A percentile compares a stretch with the other conserved stretches of the same genome.
phyloP scores from a whole-genome alignment of 2,329 filamentous ascomycete species.

The Madurella mycetomatis region DNA sequence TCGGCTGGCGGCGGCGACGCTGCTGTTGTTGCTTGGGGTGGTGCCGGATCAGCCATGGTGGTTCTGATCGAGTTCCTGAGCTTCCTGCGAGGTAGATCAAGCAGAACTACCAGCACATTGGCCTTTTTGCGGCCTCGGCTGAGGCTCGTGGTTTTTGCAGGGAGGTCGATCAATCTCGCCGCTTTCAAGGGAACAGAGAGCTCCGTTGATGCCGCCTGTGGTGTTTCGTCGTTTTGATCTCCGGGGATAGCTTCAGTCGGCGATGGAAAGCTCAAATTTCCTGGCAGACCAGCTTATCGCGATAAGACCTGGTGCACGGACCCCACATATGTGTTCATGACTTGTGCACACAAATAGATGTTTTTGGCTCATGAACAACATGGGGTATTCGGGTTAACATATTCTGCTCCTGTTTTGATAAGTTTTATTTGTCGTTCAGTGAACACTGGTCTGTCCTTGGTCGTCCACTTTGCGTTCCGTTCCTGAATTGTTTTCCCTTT shows the following conservation, averaged over 20 bases:
- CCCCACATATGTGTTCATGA: not conserved
- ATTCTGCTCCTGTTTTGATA: no score
- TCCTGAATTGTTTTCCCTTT: no score
- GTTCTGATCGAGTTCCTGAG: slow-evolving; percentile 4
- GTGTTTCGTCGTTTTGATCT: not conserved
- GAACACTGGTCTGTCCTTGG: no score
- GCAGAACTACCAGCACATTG: slow-evolving; percentile 19
- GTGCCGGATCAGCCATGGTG: slow-evolving; percentile 24
- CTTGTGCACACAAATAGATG: no score
- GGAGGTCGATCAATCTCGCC: slow-evolving; percentile 9
- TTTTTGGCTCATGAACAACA: not conserved
- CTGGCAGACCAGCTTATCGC: slow-evolving; percentile 6
- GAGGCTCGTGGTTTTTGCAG: slow-evolving; percentile 6
- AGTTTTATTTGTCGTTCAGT: no score
- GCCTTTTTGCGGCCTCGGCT: slow-evolving; percentile 9
- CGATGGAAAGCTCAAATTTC: slow-evolving; percentile 12
- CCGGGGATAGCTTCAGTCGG: not conserved
- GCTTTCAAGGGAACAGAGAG: not conserved
- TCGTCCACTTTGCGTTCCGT: no score
- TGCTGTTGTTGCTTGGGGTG: slow-evolving; percentile 9
- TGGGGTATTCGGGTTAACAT: not conserved
- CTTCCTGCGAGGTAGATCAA: slow-evolving; percentile 10
- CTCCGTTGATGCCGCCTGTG: not conserved
- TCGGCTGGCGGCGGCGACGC: slow-evolving; percentile 11
- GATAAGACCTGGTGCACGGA: slow-evolving; percentile 11